Evolutionary conservation across 1,139 yeast species (phyloP), one percentile per base, ranked within the genome.

Genomic region (Yamadazyma membranifaciens): DNA sequence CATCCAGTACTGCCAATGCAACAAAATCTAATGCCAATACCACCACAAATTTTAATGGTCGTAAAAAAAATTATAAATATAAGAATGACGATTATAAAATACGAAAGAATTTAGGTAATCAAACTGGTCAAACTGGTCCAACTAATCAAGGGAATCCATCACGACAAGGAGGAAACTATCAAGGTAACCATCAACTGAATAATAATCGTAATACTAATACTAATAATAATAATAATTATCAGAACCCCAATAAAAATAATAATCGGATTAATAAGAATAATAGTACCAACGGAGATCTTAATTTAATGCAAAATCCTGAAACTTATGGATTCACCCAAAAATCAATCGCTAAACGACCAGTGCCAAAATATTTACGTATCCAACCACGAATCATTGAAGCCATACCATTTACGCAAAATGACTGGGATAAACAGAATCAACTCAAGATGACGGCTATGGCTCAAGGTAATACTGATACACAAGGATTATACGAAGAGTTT

Each of bases 401-500:
- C 0, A 67, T 70, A 0, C 54, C 56, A 2, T 67, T 69, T 42
- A 44, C 42, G 9, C 75, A 61, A 42, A 56, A 69, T 46, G 54
- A 51, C 1, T 73, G 77, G 77, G 78, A 73, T 48, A 59, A 49
- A 38, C 52, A 56, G 24, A 73, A 73, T 51, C 78, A 73, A 46
- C 57, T 53, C 9, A 62, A 57, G 34, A 71, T 73, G 78, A 49
- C 53, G 7, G 44, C 46, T 13, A 59, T 69, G 63, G 78, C 71
- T 45, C 47, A 9, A 7, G 28, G 20, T 4, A 62, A 62, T 44
- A 49, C 45, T 20, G 78, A 73, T 48, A 62, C 49, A 40, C 78
- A 69, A 47, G 76, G 76, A 1, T 48, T 71, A 12, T 73, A 72
- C 45, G 78, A 73, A 46, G 72, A 66, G 39, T 75, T 87, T 43